phyloP scores from a whole-genome alignment of 495 filamentous ascomycete species.

The Aspergillus baeticus region DNA sequence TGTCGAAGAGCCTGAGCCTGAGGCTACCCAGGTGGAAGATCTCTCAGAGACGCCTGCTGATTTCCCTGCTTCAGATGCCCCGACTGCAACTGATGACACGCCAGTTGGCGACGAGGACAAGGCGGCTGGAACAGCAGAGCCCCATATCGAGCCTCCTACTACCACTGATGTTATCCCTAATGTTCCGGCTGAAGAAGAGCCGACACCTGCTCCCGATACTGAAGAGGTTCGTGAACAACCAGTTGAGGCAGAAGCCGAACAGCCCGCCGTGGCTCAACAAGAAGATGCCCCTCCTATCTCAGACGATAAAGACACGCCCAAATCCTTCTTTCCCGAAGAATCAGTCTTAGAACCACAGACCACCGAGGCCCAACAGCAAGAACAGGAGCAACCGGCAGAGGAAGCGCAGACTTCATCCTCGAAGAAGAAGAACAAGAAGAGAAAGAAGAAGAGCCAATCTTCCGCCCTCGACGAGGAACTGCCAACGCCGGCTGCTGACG shows the following conservation, averaged over 20 bases:
- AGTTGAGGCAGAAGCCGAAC: conserved; percentile 22
- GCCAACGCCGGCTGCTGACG: conserved; percentile 4
- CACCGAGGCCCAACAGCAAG: not conserved
- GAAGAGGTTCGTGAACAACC: not conserved
- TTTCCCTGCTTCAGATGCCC: not conserved
- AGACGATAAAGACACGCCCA: not conserved
- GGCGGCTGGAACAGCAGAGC: not conserved
- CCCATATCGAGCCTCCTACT: not conserved
- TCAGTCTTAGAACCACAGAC: not conserved
- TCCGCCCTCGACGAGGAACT: conserved; percentile 2
- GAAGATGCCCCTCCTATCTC: conserved; percentile 12
- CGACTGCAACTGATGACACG: not conserved
- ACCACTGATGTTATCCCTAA: not conserved
- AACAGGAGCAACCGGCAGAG: conserved; percentile 9
- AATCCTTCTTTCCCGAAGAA: not conserved
- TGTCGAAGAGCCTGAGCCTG: conserved; percentile 16
- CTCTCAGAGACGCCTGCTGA: not conserved
- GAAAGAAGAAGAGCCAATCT: conserved; percentile 33
- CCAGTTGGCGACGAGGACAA: not conserved
- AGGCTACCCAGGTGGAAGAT: conserved; percentile 13
- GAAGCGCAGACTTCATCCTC: conserved; percentile 19
- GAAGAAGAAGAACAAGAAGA: conserved; percentile 42
- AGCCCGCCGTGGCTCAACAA: conserved; percentile 21
- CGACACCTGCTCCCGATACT: not conserved
- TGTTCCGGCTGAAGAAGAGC: conserved; percentile 2